Conservation (phyloP, 441 rosid species). For the Adansonia grandidieri region DNA sequence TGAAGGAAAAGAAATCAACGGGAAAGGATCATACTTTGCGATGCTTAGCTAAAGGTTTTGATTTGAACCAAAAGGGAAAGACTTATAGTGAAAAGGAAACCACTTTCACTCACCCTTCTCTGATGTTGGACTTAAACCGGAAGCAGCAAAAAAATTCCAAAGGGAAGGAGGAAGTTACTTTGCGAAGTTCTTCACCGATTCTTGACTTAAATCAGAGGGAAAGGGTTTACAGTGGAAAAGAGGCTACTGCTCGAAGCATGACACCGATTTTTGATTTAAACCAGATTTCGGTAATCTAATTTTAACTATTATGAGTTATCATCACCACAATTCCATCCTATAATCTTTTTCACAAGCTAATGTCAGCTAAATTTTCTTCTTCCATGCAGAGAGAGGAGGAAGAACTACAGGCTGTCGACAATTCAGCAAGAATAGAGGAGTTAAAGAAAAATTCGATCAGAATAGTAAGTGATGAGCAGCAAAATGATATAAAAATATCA, state of each 20-base stretch:
- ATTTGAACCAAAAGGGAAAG: constrained; percentile 52
- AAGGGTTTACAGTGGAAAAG: constrained; percentile 51
- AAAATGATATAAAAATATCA: constrained; percentile 52
- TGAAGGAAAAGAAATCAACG: constrained; percentile 37
- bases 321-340: not conserved
- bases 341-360: constrained; percentile 26
- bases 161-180: not conserved
- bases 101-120: constrained; percentile 18
- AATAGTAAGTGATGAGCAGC: constrained; percentile 53
- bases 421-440: constrained; percentile 46
- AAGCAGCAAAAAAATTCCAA: not conserved
- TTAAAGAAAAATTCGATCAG: constrained; percentile 42
- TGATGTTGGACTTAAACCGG: constrained; percentile 46
- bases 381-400: constrained; percentile 78
- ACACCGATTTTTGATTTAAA: constrained; percentile 69
- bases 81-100: constrained; percentile 39
- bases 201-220: constrained; percentile 60
- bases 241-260: constrained; percentile 37
- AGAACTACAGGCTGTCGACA: constrained; percentile 51
- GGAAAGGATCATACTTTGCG: constrained; percentile 35
- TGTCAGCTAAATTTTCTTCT: not conserved
- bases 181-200: constrained; percentile 22
- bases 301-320: not conserved
- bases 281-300: constrained; percentile 71
- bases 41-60: constrained; percentile 29